Percentiles rank a stretch among this genome's conserved stretches.
Evolutionary conservation across 164 flowering plant genomes (phyloP).

Genomic region (Macadamia tetraphylla): DNA sequence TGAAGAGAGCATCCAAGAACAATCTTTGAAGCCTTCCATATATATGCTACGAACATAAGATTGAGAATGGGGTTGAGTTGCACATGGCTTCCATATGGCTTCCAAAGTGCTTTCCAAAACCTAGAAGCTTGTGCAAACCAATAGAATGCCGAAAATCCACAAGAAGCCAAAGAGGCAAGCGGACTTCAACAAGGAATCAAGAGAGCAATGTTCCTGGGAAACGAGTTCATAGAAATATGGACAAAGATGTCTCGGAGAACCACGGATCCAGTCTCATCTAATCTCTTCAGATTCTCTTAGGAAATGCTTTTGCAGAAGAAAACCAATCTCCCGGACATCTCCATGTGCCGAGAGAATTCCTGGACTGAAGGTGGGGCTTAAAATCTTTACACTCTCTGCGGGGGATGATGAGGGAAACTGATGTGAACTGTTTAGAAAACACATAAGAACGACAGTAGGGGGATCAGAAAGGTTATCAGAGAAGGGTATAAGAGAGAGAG

Average conservation of each 20-base stretch:
- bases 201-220: too few species aligned
- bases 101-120: too few species aligned
- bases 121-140: too few species aligned
- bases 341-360: conserved; percentile 1
- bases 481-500: conserved; percentile 8
- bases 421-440: conserved; percentile 22
- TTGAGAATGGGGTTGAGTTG: too few species aligned
- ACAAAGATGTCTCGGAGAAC: neutral
- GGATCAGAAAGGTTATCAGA: neutral
- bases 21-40: too few species aligned
- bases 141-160: too few species aligned
- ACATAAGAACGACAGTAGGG: conserved; percentile 25
- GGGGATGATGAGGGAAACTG: conserved; percentile 22
- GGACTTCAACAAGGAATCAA: too few species aligned
- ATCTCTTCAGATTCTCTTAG: neutral
- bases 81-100: too few species aligned
- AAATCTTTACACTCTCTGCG: neutral
- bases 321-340: neutral
- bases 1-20: too few species aligned
- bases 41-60: too few species aligned
- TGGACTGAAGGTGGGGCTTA: neutral
- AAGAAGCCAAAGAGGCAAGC: too few species aligned
- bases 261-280: conserved; percentile 2
- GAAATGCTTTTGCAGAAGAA: neutral
- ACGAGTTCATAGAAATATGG: neutral